phyloP scores from a whole-genome alignment of 2,329 filamentous ascomycete species.

The Endocalyx cinctus region DNA sequence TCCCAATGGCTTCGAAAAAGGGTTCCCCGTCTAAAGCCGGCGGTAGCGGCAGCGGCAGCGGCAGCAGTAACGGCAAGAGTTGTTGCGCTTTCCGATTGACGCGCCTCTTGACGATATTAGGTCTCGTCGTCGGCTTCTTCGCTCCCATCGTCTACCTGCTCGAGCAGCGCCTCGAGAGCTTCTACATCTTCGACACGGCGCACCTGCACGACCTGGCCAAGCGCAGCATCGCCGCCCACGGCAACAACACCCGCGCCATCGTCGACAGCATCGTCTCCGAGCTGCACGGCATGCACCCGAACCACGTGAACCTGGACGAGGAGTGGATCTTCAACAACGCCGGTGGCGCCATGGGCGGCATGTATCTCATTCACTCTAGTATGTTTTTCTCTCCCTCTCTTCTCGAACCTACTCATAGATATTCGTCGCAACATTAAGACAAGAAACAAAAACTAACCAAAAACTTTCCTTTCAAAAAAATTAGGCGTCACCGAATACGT shows the following conservation, averaged over 20 bases:
- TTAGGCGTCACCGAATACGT: constrained; percentile 83
- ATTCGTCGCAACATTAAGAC: too few relatives aligned
- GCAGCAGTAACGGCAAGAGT: constrained; percentile 4
- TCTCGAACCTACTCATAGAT: constrained; percentile 1
- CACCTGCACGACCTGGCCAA: constrained; percentile 65
- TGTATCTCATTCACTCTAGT: constrained; percentile 88
- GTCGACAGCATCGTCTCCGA: constrained; percentile 67
- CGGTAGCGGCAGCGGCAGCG: neutral
- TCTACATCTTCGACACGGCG: constrained; percentile 71
- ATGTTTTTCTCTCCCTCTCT: constrained; percentile 29
- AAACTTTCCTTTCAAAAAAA: too few relatives aligned
- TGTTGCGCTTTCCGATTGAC: too few relatives aligned
- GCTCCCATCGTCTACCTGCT: constrained; percentile 49
- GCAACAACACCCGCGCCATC: constrained; percentile 68
- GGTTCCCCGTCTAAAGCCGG: too few relatives aligned
- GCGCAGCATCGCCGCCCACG: constrained; percentile 62
- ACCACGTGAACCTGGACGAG: constrained; percentile 64
- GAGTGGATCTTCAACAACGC: constrained; percentile 94
- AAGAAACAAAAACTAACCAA: neutral
- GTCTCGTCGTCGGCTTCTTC: constrained; percentile 50
- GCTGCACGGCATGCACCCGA: constrained; percentile 49
- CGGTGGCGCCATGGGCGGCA: constrained; percentile 84
- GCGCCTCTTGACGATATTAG: constrained; percentile 44
- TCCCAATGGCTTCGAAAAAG: constrained; percentile 13
- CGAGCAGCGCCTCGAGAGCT: constrained; percentile 54